Percentiles rank a stretch among this genome's conserved stretches.
phyloP scores from a whole-genome alignment of 768 basidiomycete genomes.

The Lentinula detonsa region DNA sequence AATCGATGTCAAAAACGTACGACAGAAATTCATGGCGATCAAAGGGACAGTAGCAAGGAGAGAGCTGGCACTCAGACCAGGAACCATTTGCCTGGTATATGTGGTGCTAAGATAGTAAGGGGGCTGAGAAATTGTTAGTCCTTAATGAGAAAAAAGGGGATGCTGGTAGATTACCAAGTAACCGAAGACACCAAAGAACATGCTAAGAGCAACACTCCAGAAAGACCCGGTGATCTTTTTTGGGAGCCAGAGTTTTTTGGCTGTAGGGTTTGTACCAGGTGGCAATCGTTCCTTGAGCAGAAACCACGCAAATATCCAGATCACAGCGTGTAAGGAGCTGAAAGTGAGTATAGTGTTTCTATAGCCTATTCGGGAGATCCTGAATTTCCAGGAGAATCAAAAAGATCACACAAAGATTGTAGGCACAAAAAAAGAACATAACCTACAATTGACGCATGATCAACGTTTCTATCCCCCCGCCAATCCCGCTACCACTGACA shows the following conservation, averaged over 20 bases:
- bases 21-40: constrained; percentile 18
- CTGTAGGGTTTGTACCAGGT: constrained; percentile 4
- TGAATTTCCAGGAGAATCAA: background rate
- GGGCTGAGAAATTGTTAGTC: constrained; percentile 5
- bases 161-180: constrained; percentile 10
- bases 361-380: constrained; percentile 22
- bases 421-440: background rate
- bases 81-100: constrained; percentile 13
- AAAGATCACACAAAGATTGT: background rate
- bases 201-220: constrained; percentile 25
- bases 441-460: constrained; percentile 16
- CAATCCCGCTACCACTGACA: constrained; percentile 24
- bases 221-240: constrained; percentile 16
- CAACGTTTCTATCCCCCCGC: constrained; percentile 19
- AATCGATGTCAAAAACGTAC: constrained; percentile 1
- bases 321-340: constrained; percentile 18
- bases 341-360: constrained; percentile 24
- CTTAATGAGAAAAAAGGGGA: background rate
- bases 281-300: constrained; percentile 22
- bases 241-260: constrained; percentile 17
- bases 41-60: constrained; percentile 16
- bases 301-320: constrained; percentile 20
- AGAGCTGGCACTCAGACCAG: constrained; percentile 12
- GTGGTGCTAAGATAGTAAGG: constrained; percentile 18
- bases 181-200: constrained; percentile 22